phyloP scores from a whole-genome alignment of 2,329 filamentous ascomycete species.

The Neonectria punicea region DNA sequence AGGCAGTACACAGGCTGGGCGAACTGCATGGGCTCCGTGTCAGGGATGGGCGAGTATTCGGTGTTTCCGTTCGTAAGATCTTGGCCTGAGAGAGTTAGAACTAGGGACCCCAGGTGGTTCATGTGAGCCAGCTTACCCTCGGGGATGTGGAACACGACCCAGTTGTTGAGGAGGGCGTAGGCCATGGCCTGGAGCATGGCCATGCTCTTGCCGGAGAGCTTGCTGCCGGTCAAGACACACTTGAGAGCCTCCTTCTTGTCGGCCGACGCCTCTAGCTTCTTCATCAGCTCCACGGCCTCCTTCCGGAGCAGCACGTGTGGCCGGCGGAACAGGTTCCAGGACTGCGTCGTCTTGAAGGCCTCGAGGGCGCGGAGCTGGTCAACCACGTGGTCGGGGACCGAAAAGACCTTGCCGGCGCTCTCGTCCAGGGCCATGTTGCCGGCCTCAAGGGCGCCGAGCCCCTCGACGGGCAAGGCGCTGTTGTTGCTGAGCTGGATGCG shows the following conservation, averaged over 20 bases:
- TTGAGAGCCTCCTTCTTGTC: constrained; percentile 65
- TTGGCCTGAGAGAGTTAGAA: constrained; percentile 61
- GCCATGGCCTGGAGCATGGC: constrained; percentile 85
- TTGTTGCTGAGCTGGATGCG: constrained; percentile 92
- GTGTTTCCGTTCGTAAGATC: constrained; percentile 84
- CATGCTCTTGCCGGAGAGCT: constrained; percentile 86
- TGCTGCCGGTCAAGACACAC: constrained; percentile 77
- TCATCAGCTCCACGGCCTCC: constrained; percentile 80
- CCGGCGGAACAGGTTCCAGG: constrained; percentile 85
- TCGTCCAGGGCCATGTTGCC: constrained; percentile 64
- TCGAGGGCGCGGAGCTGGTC: constrained; percentile 86
- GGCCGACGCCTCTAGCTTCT: constrained; percentile 67
- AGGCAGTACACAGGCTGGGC: constrained; percentile 82
- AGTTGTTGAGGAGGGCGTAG: constrained; percentile 82
- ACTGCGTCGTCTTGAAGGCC: constrained; percentile 91
- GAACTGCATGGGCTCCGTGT: constrained; percentile 70
- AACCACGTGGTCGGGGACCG: constrained; percentile 74
- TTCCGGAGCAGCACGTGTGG: constrained; percentile 82
- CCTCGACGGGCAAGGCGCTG: constrained; percentile 84
- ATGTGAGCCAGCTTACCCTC: constrained; percentile 72
- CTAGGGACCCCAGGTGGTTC: constrained; percentile 2
- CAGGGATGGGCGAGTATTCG: constrained; percentile 78
- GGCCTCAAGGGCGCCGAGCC: constrained; percentile 69
- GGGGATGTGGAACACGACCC: constrained; percentile 89
- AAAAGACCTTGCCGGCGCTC: constrained; percentile 73